A percentile compares a stretch with the other conserved stretches of the same genome.
These are phyloP conservation scores for Colletotrichum nymphaeae DNA, from an alignment of 2,329 filamentous ascomycete genomes.

Conservation along the genomic window DNA sequence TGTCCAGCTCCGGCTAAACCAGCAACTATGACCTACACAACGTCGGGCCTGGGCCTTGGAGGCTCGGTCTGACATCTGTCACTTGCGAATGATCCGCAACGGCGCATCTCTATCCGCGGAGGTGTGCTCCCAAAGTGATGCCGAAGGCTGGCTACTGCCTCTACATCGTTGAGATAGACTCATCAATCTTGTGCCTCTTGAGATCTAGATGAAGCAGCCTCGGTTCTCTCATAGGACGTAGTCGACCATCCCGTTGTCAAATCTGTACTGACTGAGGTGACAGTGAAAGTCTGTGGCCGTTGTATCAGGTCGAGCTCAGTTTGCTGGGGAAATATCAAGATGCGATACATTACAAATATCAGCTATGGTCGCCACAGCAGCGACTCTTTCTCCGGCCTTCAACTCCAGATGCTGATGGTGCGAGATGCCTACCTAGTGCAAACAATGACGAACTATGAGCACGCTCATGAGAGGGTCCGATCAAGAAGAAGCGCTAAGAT, in stretches of 20 bases:
- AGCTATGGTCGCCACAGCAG: background rate
- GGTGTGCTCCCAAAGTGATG: background rate
- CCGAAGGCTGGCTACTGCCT: background rate
- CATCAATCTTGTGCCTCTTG: background rate
- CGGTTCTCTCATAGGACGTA: background rate
- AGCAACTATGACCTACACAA: background rate
- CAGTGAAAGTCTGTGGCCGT: background rate
- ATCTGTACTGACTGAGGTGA: background rate
- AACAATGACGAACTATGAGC: conserved; percentile 18
- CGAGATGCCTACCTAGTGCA: background rate
- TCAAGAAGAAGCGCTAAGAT: conserved; percentile 4
- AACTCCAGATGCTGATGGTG: background rate
- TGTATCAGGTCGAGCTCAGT: background rate
- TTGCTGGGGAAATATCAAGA: background rate
- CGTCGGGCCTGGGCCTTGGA: background rate
- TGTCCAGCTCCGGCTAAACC: background rate
- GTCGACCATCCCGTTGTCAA: background rate
- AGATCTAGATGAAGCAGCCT: background rate
- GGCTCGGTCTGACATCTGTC: conserved; percentile 29
- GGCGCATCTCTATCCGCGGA: background rate
- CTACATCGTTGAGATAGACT: background rate
- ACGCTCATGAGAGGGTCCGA: background rate
- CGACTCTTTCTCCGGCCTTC: background rate
- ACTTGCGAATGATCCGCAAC: conserved; percentile 1
- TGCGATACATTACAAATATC: background rate